phyloP scores from a whole-genome alignment of 106 monocot genomes.

The Chionographis japonica region DNA sequence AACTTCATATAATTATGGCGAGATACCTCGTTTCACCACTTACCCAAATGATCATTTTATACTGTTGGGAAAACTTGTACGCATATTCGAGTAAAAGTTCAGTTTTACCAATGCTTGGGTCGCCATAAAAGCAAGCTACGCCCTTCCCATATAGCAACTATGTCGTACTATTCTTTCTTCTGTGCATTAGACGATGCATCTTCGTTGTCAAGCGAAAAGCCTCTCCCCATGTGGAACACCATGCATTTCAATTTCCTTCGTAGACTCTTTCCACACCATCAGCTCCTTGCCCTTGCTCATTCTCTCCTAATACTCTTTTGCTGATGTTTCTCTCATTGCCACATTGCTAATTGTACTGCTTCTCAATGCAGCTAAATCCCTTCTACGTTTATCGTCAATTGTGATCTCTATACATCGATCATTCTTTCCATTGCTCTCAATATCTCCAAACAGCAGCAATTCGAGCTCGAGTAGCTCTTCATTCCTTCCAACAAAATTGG shows the following conservation, averaged over 20 bases:
- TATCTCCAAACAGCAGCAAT: conserved; percentile 33
- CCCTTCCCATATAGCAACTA: conserved; percentile 24
- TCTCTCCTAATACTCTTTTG: conserved; percentile 3
- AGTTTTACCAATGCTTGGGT: conserved; percentile 70
- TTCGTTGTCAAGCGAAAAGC: neutral
- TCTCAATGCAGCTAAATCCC: neutral
- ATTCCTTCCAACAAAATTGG: conserved; percentile 56
- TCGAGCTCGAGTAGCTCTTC: conserved; percentile 54
- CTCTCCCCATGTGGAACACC: neutral
- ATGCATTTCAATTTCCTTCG: conserved; percentile 6
- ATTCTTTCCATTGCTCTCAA: neutral
- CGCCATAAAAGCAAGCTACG: conserved; percentile 52
- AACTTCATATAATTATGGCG: conserved; percentile 58
- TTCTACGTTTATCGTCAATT: neutral
- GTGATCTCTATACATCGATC: neutral
- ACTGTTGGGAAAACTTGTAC: conserved; percentile 47
- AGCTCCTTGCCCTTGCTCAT: conserved; percentile 24
- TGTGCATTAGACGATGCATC: neutral
- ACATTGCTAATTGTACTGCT: neutral
- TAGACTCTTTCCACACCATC: neutral
- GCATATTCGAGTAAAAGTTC: conserved; percentile 74
- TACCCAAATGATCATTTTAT: conserved; percentile 75
- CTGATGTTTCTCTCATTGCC: neutral
- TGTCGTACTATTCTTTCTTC: neutral
- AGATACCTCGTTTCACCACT: conserved; percentile 56